These are phyloP conservation scores for Cyberlindnera maclurae DNA, from an alignment of 805 yeast genomes.

Conservation along the genomic window DNA sequence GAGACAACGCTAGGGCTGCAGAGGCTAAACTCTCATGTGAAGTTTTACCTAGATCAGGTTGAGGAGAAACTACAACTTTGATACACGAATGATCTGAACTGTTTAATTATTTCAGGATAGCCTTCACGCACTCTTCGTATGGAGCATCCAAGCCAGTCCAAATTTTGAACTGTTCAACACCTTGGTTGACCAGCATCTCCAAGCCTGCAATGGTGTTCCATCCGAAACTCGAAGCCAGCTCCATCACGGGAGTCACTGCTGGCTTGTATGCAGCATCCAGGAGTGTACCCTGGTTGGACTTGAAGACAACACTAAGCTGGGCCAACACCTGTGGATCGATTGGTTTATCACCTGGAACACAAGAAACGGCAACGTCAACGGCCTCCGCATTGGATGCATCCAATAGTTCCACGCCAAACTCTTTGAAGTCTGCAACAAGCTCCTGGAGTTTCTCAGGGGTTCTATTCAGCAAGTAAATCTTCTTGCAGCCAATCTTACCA, in stretches of 20 bases:
- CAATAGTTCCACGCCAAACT: conserved; percentile 52
- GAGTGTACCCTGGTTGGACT: conserved; percentile 35
- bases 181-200: conserved; percentile 90
- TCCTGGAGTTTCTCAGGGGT: conserved; percentile 58
- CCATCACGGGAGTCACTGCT: conserved; percentile 78
- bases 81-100: neutral
- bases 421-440: conserved; percentile 48
- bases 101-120: conserved; percentile 32
- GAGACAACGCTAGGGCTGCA: conserved; percentile 28
- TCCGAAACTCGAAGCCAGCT: conserved; percentile 52
- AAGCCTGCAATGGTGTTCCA: conserved; percentile 91
- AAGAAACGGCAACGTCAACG: conserved; percentile 61
- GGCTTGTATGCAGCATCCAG: conserved; percentile 97
- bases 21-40: conserved; percentile 21
- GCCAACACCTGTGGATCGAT: conserved; percentile 44
- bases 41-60: conserved; percentile 21
- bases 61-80: conserved; percentile 16
- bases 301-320: conserved; percentile 42
- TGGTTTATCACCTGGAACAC: conserved; percentile 79
- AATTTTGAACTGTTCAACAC: conserved; percentile 73
- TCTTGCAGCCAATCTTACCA: conserved; percentile 65
- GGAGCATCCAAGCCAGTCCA: conserved; percentile 71
- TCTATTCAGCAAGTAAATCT: conserved; percentile 76
- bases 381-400: conserved; percentile 34
- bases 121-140: conserved; percentile 51